Percentiles rank a stretch among this genome's conserved stretches.
phyloP scores from a whole-genome alignment of 176 grass and related monocot species.

The Aegilops bicornis region DNA sequence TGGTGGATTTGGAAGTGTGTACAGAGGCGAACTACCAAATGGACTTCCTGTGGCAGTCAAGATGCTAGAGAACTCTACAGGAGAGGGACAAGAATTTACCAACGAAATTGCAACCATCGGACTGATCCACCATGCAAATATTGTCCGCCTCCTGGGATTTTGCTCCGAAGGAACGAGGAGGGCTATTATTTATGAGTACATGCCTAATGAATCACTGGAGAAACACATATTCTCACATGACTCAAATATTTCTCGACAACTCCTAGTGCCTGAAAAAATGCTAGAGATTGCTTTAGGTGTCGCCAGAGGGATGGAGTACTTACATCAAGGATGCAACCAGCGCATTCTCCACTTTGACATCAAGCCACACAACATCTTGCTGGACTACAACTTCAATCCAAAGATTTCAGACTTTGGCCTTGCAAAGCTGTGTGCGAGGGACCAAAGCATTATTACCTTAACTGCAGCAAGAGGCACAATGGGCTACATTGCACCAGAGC shows the following conservation, averaged over 20 bases:
- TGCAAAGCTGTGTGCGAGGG: slow-evolving; percentile 56
- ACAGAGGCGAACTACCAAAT: slow-evolving; percentile 54
- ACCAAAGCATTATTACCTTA: slow-evolving; percentile 51
- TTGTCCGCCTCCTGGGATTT: slow-evolving; percentile 57
- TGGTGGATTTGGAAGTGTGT: slow-evolving; percentile 66
- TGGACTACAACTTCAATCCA: slow-evolving; percentile 43
- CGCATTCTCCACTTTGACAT: slow-evolving; percentile 77
- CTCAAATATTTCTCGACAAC: neutral
- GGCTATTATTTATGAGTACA: slow-evolving; percentile 55
- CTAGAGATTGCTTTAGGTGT: slow-evolving; percentile 41
- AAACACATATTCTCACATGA: slow-evolving; percentile 32
- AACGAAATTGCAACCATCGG: slow-evolving; percentile 74
- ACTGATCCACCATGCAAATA: slow-evolving; percentile 60
- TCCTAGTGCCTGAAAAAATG: slow-evolving; percentile 14
- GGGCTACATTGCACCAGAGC: slow-evolving; percentile 48
- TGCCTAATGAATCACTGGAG: slow-evolving; percentile 56
- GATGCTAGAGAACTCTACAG: slow-evolving; percentile 50
- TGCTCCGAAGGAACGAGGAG: slow-evolving; percentile 44
- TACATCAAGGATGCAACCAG: slow-evolving; percentile 60
- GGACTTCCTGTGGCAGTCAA: slow-evolving; percentile 68
- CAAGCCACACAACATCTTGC: slow-evolving; percentile 59
- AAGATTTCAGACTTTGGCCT: slow-evolving; percentile 74
- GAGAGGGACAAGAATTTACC: slow-evolving; percentile 57
- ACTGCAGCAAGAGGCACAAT: slow-evolving; percentile 46
- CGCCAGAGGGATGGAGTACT: slow-evolving; percentile 59